These are phyloP conservation scores for Petasospora fabianii DNA, from an alignment of 1,139 yeast genomes.

Conservation along the genomic window DNA sequence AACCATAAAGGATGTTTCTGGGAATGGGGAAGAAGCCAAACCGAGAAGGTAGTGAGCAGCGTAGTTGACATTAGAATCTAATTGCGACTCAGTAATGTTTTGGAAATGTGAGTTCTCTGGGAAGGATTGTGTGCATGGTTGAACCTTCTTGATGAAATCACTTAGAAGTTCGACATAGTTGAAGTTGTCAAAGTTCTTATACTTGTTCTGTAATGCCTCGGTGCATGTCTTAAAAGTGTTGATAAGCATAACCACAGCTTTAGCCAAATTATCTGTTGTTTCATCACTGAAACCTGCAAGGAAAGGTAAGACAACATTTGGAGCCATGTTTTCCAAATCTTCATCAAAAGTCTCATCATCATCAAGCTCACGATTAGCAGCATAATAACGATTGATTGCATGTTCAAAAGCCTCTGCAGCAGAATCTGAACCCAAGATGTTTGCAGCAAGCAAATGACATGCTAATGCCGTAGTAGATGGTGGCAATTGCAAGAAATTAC, in stretches of 20 bases:
- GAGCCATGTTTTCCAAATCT: constrained; percentile 36
- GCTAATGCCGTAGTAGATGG: constrained; percentile 65
- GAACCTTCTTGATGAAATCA: constrained; percentile 10
- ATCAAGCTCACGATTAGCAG: constrained; percentile 16
- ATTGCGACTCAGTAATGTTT: constrained; percentile 13
- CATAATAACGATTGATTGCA: constrained; percentile 13
- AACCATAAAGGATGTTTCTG: constrained; percentile 10
- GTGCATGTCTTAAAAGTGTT: constrained; percentile 46
- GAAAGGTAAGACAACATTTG: constrained; percentile 46
- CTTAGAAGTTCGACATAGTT: constrained; percentile 13
- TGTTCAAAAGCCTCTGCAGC: constrained; percentile 29
- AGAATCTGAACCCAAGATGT: constrained; percentile 45
- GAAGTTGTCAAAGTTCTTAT: constrained; percentile 30
- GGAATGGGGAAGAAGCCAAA: constrained; percentile 10
- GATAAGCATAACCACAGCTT: constrained; percentile 44
- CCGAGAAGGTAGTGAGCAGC: constrained; percentile 21
- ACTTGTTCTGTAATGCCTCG: constrained; percentile 53
- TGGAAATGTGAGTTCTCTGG: constrained; percentile 19
- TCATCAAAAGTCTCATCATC: constrained; percentile 26
- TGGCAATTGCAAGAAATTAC: constrained; percentile 57
- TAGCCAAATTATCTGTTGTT: constrained; percentile 42
- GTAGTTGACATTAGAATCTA: constrained; percentile 13
- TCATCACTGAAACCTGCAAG: constrained; percentile 46
- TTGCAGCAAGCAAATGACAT: constrained; percentile 69
- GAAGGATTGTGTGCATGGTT: constrained; percentile 11